A percentile compares a stretch with the other conserved stretches of the same genome.
Evolutionary conservation across 441 rosid species (phyloP).

Genomic region (Croton setiger): DNA sequence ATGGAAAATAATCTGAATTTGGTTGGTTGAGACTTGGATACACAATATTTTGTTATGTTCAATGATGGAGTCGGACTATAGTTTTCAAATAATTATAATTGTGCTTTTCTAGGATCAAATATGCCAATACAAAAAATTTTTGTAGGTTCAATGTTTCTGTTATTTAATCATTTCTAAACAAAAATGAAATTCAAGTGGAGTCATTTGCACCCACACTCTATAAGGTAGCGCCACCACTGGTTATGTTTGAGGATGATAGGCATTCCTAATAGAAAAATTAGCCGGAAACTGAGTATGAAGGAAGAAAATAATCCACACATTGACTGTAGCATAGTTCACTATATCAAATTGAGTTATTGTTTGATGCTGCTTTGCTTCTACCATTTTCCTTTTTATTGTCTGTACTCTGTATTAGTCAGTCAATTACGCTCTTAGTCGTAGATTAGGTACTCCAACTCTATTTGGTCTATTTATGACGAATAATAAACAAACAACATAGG

Average conservation of each 20-base stretch:
- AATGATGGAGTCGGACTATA: too few species aligned
- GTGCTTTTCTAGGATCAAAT: too few species aligned
- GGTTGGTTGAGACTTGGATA: neutral
- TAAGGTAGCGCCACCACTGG: neutral
- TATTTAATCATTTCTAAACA: too few species aligned
- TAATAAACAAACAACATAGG: neutral
- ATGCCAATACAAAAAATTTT: too few species aligned
- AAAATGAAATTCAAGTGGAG: too few species aligned
- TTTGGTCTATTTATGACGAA: neutral
- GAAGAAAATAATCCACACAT: neutral
- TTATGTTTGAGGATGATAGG: neutral
- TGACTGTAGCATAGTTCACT: neutral
- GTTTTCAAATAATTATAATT: too few species aligned
- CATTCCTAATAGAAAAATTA: neutral
- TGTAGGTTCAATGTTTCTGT: too few species aligned
- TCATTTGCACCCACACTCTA: too few species aligned
- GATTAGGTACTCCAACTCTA: too few species aligned
- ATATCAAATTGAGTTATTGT: neutral
- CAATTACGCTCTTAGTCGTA: neutral
- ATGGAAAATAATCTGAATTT: neutral
- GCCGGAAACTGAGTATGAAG: neutral
- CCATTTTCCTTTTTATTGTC: neutral
- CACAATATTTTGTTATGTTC: neutral
- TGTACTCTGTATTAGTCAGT: neutral
- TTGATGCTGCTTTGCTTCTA: neutral